A percentile compares a stretch with the other conserved stretches of the same genome.
Conservation (phyloP, 148 eudicot species). For the Rhododendron simsii region DNA sequence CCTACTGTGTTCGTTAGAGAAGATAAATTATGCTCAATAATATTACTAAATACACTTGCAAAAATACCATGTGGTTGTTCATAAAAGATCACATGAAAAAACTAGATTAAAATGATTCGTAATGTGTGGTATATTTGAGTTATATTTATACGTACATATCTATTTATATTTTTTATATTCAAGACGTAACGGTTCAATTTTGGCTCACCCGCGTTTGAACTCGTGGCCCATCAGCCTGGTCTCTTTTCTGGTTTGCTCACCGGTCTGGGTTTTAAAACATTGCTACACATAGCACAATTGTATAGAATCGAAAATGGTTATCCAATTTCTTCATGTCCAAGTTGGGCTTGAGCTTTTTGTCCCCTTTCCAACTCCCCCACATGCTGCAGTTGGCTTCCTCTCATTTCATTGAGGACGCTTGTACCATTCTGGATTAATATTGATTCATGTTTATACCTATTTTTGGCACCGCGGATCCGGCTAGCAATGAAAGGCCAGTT, state of each 20-base stretch:
- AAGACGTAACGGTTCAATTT: background rate
- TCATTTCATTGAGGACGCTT: background rate
- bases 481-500: too few species aligned
- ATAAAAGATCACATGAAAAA: too few species aligned
- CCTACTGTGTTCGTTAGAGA: too few species aligned
- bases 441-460: too few species aligned
- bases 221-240: background rate
- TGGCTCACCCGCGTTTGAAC: background rate
- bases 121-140: too few species aligned
- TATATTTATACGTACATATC: background rate
- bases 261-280: background rate
- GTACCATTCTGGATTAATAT: background rate
- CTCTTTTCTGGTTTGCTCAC: background rate
- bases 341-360: background rate
- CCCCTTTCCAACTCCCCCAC: background rate
- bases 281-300: background rate
- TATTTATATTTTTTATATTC: too few species aligned
- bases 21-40: too few species aligned
- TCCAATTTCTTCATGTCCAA: background rate
- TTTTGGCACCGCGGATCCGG: too few species aligned
- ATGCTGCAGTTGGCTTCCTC: background rate
- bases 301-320: background rate
- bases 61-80: too few species aligned
- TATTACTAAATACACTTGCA: too few species aligned
- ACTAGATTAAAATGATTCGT: too few species aligned